Evolutionary conservation across 2,329 filamentous ascomycete species (phyloP), one percentile per base, ranked within the genome.

Genomic region (Fusarium ambrosium): DNA sequence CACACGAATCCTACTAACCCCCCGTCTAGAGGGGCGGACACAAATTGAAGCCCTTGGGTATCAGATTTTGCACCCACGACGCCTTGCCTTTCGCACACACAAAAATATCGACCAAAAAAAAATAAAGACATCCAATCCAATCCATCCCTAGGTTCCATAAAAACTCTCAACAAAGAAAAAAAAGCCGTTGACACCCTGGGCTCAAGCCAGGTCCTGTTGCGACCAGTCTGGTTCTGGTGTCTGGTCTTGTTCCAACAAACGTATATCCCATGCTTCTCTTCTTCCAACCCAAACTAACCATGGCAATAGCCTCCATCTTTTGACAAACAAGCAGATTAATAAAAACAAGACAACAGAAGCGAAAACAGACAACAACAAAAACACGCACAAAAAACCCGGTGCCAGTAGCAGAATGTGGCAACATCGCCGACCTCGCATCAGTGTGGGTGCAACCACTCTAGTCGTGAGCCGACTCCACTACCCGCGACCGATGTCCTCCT

Each of bases 401-500:
- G 48, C 27, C 27, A 41, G 62, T 3, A 39, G 8, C 34, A 11
- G 20, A 41, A 55, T 34, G 39, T 45, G 27, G 20, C 27, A 59
- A 48, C 29, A 34, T 37, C 34, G 29, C 48, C 14, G 39, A n/a
- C 18, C 53, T 73, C 63, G 62, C 34, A 48, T 48, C 39, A 72
- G 48, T 67, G 71, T 32, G 69, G 45, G 16, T 27, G 24, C 66
- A 36, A 72, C 62, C 60, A 58, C 71, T 20, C 66, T 72, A 29
- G 22, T 32, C 37, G 67, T 55, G 13, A 58, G 29, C n/a, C 67
- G 62, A 45, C 69, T 71, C 34, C 56, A 72, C 43, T 55, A 61
- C 36, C 37, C 56, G 11, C 45, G 41, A 20, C 43, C 32, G 27
- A 66, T 66, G 80, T 79, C 56, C 80, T 76, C 61, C 80, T 76